Evolutionary conservation across 2,329 filamentous ascomycete genomes (phyloP).

Genomic region (Ascocoryne sarcoides): DNA sequence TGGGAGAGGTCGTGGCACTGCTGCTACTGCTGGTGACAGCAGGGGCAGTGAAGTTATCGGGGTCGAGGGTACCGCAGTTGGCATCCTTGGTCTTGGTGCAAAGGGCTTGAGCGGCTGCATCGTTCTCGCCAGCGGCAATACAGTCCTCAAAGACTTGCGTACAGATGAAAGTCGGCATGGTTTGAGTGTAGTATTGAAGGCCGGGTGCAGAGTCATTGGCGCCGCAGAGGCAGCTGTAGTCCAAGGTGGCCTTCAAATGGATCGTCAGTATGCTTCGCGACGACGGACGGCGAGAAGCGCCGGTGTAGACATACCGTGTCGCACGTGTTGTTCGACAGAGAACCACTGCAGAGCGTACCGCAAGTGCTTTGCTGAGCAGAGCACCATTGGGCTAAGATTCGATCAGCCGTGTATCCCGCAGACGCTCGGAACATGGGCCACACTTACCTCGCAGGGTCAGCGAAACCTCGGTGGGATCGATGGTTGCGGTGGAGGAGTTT

Average conservation of each 20-base stretch:
- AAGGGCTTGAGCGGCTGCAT: conserved; percentile 35
- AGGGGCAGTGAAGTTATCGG: conserved; percentile 24
- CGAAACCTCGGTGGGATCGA: conserved; percentile 17
- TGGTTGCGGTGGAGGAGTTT: conserved; percentile 19
- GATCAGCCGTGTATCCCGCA: conserved; percentile 10
- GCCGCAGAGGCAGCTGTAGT: conserved; percentile 47
- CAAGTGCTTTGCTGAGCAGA: conserved; percentile 49
- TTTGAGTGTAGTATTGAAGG: conserved; percentile 45
- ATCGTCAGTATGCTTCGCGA: conserved; percentile 6
- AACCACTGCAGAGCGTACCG: conserved; percentile 47
- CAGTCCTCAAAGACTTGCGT: conserved; percentile 41
- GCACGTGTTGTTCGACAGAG: conserved; percentile 43
- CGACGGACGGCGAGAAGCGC: background rate
- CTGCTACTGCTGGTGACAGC: conserved; percentile 32
- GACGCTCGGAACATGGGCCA: background rate
- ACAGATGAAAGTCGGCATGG: conserved; percentile 54
- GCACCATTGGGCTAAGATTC: conserved; percentile 44
- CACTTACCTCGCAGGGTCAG: conserved; percentile 18
- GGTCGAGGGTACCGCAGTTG: conserved; percentile 40
- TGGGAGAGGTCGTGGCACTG: conserved; percentile 25
- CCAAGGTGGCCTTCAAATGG: conserved; percentile 35
- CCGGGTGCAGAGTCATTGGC: conserved; percentile 44
- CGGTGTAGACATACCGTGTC: conserved; percentile 40
- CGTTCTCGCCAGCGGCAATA: conserved; percentile 35
- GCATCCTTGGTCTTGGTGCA: conserved; percentile 37